Conservation (phyloP, 2,329 filamentous ascomycete genomes). For the Aspergillus latus region DNA sequence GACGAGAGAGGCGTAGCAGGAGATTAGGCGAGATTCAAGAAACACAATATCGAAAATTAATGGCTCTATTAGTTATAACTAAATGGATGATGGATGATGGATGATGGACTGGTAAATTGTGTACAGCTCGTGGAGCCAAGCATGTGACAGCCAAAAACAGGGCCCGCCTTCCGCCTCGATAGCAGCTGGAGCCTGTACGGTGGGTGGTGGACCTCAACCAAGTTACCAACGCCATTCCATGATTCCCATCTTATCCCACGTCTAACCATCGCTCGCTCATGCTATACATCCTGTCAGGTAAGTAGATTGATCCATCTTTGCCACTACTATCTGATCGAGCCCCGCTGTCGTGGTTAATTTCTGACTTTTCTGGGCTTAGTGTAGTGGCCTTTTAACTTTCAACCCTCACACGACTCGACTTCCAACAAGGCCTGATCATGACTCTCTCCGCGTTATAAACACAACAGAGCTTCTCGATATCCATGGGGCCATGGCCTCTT, state of each 20-base stretch:
- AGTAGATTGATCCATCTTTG: background rate
- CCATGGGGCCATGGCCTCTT: constrained; percentile 37
- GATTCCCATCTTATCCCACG: background rate
- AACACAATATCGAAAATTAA: background rate
- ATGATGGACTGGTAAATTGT: background rate
- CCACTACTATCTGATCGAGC: background rate
- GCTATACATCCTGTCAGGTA: constrained; percentile 5
- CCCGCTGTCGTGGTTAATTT: constrained; percentile 1
- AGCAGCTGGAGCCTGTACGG: constrained; percentile 1
- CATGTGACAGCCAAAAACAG: constrained; percentile 25
- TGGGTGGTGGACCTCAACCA: background rate
- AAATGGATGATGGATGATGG: background rate
- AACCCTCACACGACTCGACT: constrained; percentile 10
- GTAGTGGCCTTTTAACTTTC: constrained; percentile 11
- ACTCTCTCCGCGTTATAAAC: constrained; percentile 28
- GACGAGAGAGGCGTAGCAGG: background rate
- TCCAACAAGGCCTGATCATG: constrained; percentile 27
- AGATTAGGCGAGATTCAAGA: background rate
- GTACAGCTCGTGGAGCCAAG: constrained; percentile 6
- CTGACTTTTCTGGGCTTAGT: constrained; percentile 9
- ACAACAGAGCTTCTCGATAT: constrained; percentile 12
- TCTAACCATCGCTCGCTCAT: constrained; percentile 4
- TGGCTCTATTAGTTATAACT: background rate
- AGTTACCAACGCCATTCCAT: background rate
- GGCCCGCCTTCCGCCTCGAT: constrained; percentile 17